Conservation (phyloP, 495 filamentous ascomycete genomes). For the Diplogelasinospora grovesii region DNA sequence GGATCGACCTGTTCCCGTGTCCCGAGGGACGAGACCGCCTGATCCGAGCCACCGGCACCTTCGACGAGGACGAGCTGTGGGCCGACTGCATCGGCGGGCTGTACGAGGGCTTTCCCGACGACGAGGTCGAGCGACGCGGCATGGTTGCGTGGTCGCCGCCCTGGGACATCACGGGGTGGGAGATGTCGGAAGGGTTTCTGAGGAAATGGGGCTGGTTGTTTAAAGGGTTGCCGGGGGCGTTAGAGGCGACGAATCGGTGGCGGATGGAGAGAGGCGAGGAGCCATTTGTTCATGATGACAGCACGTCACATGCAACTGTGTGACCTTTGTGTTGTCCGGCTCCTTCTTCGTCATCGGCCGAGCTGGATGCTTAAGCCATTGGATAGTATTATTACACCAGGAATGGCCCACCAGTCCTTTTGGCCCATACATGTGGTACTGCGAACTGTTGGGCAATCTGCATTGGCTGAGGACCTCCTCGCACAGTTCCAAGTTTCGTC, state of each 20-base stretch:
- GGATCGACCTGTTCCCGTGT: constrained; percentile 35
- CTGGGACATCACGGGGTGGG: constrained; percentile 37
- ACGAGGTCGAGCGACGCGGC: constrained; percentile 30
- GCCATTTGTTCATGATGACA: too few species aligned
- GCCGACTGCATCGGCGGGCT: constrained; percentile 33
- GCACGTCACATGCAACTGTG: too few species aligned
- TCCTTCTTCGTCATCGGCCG: too few species aligned
- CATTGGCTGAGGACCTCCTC: too few species aligned
- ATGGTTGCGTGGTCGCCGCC: constrained; percentile 35
- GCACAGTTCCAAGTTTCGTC: too few species aligned
- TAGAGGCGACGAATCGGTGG: constrained; percentile 41
- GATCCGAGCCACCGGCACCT: constrained; percentile 29
- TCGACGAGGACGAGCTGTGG: constrained; percentile 38
- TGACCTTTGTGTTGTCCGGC: too few species aligned
- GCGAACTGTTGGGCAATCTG: too few species aligned
- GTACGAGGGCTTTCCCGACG: constrained; percentile 34
- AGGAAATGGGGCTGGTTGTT: constrained; percentile 40
- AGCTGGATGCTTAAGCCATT: too few species aligned
- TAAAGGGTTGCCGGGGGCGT: constrained; percentile 22
- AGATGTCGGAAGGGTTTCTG: constrained; percentile 41
- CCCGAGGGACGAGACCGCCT: constrained; percentile 32
- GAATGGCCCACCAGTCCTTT: too few species aligned
- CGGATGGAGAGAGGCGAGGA: constrained; percentile 32
- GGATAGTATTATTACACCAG: too few species aligned
- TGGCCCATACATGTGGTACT: too few species aligned